Evolutionary conservation across 2,329 filamentous ascomycete species (phyloP).

Genomic region (Penicillium expansum): DNA sequence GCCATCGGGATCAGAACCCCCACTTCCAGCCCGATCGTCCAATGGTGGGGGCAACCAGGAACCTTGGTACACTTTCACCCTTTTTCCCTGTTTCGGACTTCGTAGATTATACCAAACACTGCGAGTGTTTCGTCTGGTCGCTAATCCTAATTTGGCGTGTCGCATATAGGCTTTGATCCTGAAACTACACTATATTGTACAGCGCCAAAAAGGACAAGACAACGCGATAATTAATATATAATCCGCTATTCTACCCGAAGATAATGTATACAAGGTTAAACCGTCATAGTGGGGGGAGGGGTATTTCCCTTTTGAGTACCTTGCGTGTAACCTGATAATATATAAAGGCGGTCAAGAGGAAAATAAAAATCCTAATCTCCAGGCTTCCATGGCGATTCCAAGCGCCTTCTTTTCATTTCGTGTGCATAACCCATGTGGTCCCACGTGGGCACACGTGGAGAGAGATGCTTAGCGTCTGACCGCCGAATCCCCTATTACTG

Average conservation of each 20-base stretch:
- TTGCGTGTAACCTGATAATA: background rate
- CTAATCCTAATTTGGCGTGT: background rate
- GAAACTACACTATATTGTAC: background rate
- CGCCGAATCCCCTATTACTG: constrained; percentile 13
- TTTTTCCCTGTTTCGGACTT: background rate
- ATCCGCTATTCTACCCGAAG: background rate
- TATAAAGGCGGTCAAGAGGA: background rate
- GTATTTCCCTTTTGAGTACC: background rate
- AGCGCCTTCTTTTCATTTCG: constrained; percentile 22
- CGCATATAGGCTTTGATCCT: background rate
- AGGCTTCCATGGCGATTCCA: constrained; percentile 29
- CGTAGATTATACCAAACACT: background rate
- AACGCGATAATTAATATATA: background rate
- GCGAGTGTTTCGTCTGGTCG: background rate
- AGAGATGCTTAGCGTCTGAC: constrained; percentile 23
- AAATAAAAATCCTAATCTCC: background rate
- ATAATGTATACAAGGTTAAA: background rate
- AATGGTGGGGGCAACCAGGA: constrained; percentile 1
- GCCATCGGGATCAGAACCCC: background rate
- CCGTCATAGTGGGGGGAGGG: constrained; percentile 3
- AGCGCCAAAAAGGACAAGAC: background rate
- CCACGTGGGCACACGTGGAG: constrained; percentile 40
- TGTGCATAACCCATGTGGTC: constrained; percentile 32
- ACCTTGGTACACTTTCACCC: background rate
- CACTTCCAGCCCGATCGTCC: constrained; percentile 1